Conservation (phyloP, 2,329 filamentous ascomycete species). For the Alternaria arbusti region DNA sequence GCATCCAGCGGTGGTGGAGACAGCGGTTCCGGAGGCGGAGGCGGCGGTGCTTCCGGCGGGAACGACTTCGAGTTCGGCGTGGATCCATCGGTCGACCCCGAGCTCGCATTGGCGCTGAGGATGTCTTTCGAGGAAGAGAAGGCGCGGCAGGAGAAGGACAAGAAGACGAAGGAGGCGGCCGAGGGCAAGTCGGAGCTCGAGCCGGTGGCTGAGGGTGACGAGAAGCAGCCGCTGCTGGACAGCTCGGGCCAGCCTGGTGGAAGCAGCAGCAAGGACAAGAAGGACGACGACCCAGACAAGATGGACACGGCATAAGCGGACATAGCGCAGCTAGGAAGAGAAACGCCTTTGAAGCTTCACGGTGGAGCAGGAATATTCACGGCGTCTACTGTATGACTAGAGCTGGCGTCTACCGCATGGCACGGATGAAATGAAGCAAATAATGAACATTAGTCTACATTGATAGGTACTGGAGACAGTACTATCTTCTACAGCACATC, state of each 20-base stretch:
- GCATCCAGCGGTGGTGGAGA: constrained; percentile 64
- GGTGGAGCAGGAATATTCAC: constrained; percentile 34
- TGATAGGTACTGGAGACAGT: not conserved
- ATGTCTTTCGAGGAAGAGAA: constrained; percentile 99
- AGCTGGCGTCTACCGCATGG: constrained; percentile 23
- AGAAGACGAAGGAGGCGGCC: constrained; percentile 73
- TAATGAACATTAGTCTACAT: constrained; percentile 12
- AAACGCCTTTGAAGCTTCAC: constrained; percentile 3
- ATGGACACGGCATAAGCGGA: constrained; percentile 82
- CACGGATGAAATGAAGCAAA: constrained; percentile 22
- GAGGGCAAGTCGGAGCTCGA: constrained; percentile 79
- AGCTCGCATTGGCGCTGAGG: constrained; percentile 88
- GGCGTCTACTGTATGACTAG: constrained; percentile 36
- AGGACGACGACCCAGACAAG: constrained; percentile 70
- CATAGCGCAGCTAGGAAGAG: not conserved
- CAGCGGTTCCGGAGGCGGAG: constrained; percentile 58
- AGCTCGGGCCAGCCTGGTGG: constrained; percentile 70
- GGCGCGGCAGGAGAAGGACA: constrained; percentile 86
- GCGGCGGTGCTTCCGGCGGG: constrained; percentile 60
- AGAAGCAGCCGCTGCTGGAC: constrained; percentile 66
- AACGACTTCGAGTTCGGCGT: constrained; percentile 85
- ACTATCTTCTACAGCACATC: not conserved
- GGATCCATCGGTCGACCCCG: constrained; percentile 89
- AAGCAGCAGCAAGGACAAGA: constrained; percentile 59
- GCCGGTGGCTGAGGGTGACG: constrained; percentile 75